Evolutionary conservation across 2,329 filamentous ascomycete species (phyloP).

Genomic region (Sordariomycetes sp.): DNA sequence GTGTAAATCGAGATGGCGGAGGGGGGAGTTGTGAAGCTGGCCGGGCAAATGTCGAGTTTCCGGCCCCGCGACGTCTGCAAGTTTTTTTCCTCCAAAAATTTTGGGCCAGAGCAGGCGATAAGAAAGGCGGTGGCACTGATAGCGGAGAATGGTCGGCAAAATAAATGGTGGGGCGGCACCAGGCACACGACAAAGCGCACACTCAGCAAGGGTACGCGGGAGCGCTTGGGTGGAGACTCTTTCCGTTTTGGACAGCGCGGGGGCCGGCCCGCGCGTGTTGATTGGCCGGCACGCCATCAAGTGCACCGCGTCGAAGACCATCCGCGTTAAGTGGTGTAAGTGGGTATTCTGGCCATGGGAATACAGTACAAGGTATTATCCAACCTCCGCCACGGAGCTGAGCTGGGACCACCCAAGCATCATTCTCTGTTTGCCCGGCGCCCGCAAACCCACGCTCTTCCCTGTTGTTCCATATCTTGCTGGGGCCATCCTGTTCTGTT

Average conservation of each 20-base stretch:
- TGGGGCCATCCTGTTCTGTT: too few relatives aligned
- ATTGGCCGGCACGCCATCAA: constrained; percentile 1
- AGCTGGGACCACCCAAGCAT: neutral
- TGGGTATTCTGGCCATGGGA: neutral
- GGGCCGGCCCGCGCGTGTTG: neutral
- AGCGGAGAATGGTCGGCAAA: constrained; percentile 3
- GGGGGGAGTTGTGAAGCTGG: neutral
- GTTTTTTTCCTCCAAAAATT: constrained; percentile 3
- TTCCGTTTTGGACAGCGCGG: neutral
- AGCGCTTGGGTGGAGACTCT: neutral
- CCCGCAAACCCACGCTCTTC: neutral
- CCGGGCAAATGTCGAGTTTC: neutral
- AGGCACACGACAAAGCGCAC: too few relatives aligned
- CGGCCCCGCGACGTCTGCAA: constrained; percentile 2
- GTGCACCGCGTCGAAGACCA: neutral
- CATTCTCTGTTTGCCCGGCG: neutral
- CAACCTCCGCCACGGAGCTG: neutral
- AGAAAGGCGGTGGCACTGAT: constrained; percentile 4
- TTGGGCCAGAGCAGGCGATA: neutral
- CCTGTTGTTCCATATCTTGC: too few relatives aligned
- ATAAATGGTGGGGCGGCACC: neutral
- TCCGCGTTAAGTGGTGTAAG: constrained; percentile 4
- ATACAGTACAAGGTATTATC: too few relatives aligned
- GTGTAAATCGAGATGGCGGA: neutral
- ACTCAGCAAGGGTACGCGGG: neutral